Conservation (phyloP, 78 protist genomes). For the Diacronema lutheri region DNA sequence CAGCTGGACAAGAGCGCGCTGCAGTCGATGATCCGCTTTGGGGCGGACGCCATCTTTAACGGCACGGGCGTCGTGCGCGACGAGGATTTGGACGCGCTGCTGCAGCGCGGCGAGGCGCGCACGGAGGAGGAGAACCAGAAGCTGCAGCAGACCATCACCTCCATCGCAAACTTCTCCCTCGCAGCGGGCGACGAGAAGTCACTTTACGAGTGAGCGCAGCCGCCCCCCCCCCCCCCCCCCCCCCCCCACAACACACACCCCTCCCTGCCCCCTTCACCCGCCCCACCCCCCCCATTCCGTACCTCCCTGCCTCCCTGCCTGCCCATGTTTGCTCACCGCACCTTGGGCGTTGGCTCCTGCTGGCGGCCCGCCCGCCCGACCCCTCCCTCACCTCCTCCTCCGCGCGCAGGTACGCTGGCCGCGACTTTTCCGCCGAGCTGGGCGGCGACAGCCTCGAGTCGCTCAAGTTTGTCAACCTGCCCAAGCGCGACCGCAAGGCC, state of each 20-base stretch:
- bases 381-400: no score
- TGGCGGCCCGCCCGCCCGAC: no score
- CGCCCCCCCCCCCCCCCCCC: no score
- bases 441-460: no score
- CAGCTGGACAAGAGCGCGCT: neutral
- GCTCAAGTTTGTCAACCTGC: slow-evolving; percentile 41
- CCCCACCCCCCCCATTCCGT: no score
- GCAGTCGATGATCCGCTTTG: neutral
- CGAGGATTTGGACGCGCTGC: slow-evolving; percentile 70
- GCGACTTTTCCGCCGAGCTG: no score
- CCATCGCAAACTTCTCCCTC: slow-evolving; percentile 44
- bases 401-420: no score
- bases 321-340: no score
- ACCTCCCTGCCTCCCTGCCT: no score
- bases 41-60: neutral
- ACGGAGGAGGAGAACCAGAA: slow-evolving; percentile 35
- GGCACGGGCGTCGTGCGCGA: slow-evolving; percentile 7
- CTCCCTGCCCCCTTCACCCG: no score
- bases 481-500: slow-evolving; percentile 60
- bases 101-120: slow-evolving; percentile 64
- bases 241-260: no score
- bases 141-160: neutral
- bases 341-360: no score
- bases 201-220: slow-evolving; percentile 61
- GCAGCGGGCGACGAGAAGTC: slow-evolving; percentile 39